A percentile compares a stretch with the other conserved stretches of the same genome.
phyloP scores from a whole-genome alignment of 176 grass and related monocot genomes.

The Cymbopogon citratus region DNA sequence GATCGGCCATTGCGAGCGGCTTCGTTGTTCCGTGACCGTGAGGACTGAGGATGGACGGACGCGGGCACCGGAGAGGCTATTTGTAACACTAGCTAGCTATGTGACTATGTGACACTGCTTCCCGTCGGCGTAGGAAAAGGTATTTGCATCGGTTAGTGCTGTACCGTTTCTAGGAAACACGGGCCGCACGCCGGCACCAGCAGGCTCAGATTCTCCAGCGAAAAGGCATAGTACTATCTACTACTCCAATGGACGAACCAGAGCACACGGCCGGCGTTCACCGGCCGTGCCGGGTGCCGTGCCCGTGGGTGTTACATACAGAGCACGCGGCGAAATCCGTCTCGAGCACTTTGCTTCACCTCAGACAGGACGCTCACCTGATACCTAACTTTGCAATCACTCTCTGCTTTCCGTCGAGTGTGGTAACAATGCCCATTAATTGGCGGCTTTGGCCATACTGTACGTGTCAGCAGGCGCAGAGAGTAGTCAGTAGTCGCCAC shows the following conservation, averaged over 20 bases:
- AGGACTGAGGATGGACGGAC: neutral
- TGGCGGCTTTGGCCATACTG: too few species aligned
- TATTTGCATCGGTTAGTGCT: neutral
- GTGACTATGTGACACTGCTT: neutral
- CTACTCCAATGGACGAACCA: neutral
- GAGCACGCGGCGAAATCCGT: constrained; percentile 12
- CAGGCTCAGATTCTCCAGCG: neutral
- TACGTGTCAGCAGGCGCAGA: neutral
- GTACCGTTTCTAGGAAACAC: neutral
- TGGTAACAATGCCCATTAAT: too few species aligned
- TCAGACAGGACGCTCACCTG: neutral
- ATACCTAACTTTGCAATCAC: neutral
- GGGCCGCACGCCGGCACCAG: neutral
- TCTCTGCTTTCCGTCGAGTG: neutral
- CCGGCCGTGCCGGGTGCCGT: neutral
- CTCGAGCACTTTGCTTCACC: neutral
- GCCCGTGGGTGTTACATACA: neutral
- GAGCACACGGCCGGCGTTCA: neutral
- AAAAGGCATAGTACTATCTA: neutral
- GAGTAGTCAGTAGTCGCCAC: too few species aligned
- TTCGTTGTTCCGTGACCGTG: neutral
- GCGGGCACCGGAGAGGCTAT: neutral
- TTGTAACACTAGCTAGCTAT: neutral
- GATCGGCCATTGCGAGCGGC: constrained; percentile 29
- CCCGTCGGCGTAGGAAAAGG: neutral